Evolutionary conservation across 2,329 filamentous ascomycete genomes (phyloP).

Genomic region (Apiospora phragmitis): DNA sequence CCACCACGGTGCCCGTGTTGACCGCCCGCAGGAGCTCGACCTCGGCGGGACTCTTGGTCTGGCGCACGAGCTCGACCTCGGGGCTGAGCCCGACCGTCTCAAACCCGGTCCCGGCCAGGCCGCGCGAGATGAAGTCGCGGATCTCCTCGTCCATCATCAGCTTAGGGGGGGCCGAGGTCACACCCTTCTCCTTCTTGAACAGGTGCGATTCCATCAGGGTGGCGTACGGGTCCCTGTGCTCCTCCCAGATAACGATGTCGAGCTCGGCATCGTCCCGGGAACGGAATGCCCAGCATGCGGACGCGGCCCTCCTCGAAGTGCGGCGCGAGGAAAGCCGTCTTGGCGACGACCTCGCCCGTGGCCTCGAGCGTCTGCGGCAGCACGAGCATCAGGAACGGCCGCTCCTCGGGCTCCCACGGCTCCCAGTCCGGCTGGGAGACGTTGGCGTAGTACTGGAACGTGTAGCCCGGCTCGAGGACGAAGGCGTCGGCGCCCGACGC

Average conservation of each 20-base stretch:
- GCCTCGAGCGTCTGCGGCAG: slow-evolving; percentile 40
- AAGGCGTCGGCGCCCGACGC: slow-evolving; percentile 56
- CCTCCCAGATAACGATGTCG: slow-evolving; percentile 60
- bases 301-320: slow-evolving; percentile 62
- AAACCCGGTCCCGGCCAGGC: slow-evolving; percentile 54
- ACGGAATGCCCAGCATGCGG: slow-evolving; percentile 58
- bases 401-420: slow-evolving; percentile 64
- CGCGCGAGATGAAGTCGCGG: slow-evolving; percentile 62
- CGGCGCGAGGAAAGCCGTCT: slow-evolving; percentile 59
- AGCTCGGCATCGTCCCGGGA: slow-evolving; percentile 45
- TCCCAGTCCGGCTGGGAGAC: slow-evolving; percentile 63
- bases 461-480: slow-evolving; percentile 63
- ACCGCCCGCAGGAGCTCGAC: slow-evolving; percentile 60
- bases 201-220: slow-evolving; percentile 49
- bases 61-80: slow-evolving; percentile 57
- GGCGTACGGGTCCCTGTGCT: slow-evolving; percentile 64
- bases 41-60: slow-evolving; percentile 57
- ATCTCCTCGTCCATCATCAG: slow-evolving; percentile 68
- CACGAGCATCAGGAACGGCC: slow-evolving; percentile 63
- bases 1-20: slow-evolving; percentile 64
- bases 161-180: slow-evolving; percentile 24
- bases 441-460: slow-evolving; percentile 64
- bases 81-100: slow-evolving; percentile 54
- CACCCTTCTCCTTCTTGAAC: slow-evolving; percentile 24
- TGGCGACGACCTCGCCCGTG: slow-evolving; percentile 46